phyloP scores from a whole-genome alignment of 176 grass and related monocot species.

The Lolium multiflorum region DNA sequence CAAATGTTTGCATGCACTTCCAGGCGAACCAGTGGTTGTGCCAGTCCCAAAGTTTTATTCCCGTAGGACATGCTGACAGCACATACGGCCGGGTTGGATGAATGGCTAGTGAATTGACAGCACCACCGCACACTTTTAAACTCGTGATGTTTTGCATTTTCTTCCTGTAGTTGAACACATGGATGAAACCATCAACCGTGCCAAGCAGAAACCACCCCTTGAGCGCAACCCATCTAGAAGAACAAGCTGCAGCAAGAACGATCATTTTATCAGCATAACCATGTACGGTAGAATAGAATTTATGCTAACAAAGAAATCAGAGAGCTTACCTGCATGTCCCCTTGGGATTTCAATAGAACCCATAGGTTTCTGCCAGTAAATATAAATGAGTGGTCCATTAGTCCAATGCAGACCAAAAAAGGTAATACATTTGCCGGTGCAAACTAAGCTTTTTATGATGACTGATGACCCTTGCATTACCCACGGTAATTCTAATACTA shows the following conservation, averaged over 20 bases:
- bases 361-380: neutral
- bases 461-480: neutral
- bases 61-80: neutral
- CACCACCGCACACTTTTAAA: fast-evolving
- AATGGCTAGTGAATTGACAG: neutral
- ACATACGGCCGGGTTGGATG: neutral
- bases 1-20: neutral
- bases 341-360: neutral
- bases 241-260: neutral
- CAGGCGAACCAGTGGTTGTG: neutral
- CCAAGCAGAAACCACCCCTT: neutral
- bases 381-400: neutral
- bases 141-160: neutral
- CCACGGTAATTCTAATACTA: neutral
- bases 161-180: neutral
- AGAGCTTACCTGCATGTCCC: neutral
- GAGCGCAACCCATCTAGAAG: neutral
- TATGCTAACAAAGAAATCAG: neutral
- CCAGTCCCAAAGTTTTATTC: neutral
- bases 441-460: neutral
- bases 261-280: neutral
- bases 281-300: neutral
- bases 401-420: neutral
- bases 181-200: neutral
- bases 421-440: neutral